These are phyloP conservation scores for Aspergillus persii DNA, from an alignment of 2,329 filamentous ascomycete species.

Conservation along the genomic window DNA sequence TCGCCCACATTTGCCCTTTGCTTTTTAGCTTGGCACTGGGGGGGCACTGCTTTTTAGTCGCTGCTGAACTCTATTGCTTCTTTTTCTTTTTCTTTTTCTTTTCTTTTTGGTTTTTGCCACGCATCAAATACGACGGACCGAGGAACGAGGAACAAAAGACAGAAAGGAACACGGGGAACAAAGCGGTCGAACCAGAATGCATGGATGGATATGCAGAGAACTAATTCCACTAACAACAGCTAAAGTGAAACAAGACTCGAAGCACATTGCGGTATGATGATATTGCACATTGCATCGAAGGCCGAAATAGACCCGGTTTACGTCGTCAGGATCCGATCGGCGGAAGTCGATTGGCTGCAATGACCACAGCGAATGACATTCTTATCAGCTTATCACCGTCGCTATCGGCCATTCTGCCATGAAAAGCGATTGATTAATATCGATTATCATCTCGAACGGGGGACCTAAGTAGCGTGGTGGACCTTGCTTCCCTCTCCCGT, in stretches of 20 bases:
- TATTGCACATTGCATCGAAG: background rate
- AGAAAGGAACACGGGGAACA: background rate
- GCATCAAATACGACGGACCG: background rate
- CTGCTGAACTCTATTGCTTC: conserved; percentile 5
- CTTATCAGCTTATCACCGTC: conserved; percentile 25
- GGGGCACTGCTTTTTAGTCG: background rate
- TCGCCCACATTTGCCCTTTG: conserved; percentile 5
- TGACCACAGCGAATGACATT: conserved; percentile 32
- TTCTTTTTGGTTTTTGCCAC: conserved; percentile 10
- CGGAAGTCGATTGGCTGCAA: conserved; percentile 12
- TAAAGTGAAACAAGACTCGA: background rate
- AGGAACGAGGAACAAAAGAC: background rate
- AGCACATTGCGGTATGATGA: too few relatives aligned
- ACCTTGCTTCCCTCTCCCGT: background rate
- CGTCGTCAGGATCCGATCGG: conserved; percentile 1
- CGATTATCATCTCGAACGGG: conserved; percentile 4
- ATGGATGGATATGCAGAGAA: background rate
- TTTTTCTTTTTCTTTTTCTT: background rate
- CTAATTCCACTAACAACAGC: background rate
- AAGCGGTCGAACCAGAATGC: background rate
- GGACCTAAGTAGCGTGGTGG: conserved; percentile 13
- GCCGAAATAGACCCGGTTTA: background rate
- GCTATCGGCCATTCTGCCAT: background rate
- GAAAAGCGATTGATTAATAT: too few relatives aligned
- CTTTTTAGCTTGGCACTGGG: conserved; percentile 1